These are phyloP conservation scores for Fusarium mundagurra DNA, from an alignment of 2,329 filamentous ascomycete species.

Conservation along the genomic window DNA sequence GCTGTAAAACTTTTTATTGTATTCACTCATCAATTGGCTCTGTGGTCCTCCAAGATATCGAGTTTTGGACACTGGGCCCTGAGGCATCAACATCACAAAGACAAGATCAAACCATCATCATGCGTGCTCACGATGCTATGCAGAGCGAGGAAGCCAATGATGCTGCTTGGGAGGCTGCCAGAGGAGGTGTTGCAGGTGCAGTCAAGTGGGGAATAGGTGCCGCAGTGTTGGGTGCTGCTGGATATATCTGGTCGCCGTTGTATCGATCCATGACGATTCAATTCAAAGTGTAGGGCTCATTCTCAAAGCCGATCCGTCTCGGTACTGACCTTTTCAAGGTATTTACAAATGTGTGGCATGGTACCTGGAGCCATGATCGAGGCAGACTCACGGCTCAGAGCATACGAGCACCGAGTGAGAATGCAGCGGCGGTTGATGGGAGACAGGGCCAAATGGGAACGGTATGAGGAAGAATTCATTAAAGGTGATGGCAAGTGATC, in stretches of 20 bases:
- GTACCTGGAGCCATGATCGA: slow-evolving; percentile 81
- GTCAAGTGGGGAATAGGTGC: slow-evolving; percentile 77
- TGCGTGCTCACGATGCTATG: slow-evolving; percentile 58
- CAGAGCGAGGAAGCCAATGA: slow-evolving; percentile 73
- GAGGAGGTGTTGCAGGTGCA: slow-evolving; percentile 73
- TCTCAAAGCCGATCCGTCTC: neutral
- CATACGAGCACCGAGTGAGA: slow-evolving; percentile 73
- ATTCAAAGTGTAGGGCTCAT: slow-evolving; percentile 74
- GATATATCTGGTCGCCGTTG: slow-evolving; percentile 72
- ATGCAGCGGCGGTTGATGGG: slow-evolving; percentile 70
- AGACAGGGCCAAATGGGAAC: slow-evolving; percentile 75
- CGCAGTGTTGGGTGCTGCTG: slow-evolving; percentile 69
- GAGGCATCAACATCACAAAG: neutral
- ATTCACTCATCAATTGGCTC: neutral
- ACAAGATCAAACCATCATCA: slow-evolving; percentile 17
- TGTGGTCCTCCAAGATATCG: neutral
- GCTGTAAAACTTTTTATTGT: neutral
- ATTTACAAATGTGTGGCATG: slow-evolving; percentile 87
- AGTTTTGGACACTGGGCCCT: neutral
- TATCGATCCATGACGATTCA: slow-evolving; percentile 79
- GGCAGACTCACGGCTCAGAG: slow-evolving; percentile 73
- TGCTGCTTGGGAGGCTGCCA: slow-evolving; percentile 76
- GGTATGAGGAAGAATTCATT: slow-evolving; percentile 69
- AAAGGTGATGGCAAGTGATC: slow-evolving; percentile 53
- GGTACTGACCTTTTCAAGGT: slow-evolving; percentile 58